phyloP scores from a whole-genome alignment of 2,329 filamentous ascomycete genomes.

The Venturia nashicola region DNA sequence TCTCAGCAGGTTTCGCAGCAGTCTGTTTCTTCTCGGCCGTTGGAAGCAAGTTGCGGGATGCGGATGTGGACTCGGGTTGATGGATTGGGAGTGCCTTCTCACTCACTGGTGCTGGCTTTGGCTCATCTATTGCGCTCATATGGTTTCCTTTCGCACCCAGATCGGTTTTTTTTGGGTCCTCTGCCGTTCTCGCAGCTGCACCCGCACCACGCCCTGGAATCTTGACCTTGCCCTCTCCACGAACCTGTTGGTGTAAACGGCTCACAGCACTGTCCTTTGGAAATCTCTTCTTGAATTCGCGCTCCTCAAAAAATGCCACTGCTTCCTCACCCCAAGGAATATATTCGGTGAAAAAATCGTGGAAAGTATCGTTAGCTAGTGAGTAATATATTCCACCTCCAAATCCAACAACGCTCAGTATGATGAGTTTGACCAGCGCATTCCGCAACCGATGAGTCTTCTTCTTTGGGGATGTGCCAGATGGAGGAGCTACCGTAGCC shows the following conservation, averaged over 20 bases:
- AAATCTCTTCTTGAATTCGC: constrained; percentile 83
- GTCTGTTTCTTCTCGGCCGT: constrained; percentile 18
- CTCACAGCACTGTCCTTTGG: constrained; percentile 32
- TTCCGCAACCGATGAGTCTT: constrained; percentile 64
- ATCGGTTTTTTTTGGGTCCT: constrained; percentile 21
- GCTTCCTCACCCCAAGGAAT: constrained; percentile 88
- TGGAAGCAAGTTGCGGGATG: constrained; percentile 14
- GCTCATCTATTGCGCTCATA: constrained; percentile 43
- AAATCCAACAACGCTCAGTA: constrained; percentile 69
- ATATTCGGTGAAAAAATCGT: constrained; percentile 98
- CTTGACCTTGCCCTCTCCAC: constrained; percentile 57
- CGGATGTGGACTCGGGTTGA: constrained; percentile 18
- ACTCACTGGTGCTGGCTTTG: constrained; percentile 25
- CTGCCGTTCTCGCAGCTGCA: constrained; percentile 40
- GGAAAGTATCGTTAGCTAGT: constrained; percentile 90
- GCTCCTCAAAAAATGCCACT: constrained; percentile 90
- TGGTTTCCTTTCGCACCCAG: constrained; percentile 41
- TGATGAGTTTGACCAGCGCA: constrained; percentile 62
- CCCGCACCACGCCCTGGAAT: constrained; percentile 72
- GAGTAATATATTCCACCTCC: constrained; percentile 86
- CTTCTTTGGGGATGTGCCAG: constrained; percentile 40
- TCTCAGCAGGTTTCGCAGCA: constrained; percentile 12
- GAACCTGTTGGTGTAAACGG: constrained; percentile 33
- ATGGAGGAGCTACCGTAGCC: constrained; percentile 27
- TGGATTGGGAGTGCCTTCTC: constrained; percentile 17